Evolutionary conservation across 257 asterid species (phyloP).

Genomic region (Coffea canephora): DNA sequence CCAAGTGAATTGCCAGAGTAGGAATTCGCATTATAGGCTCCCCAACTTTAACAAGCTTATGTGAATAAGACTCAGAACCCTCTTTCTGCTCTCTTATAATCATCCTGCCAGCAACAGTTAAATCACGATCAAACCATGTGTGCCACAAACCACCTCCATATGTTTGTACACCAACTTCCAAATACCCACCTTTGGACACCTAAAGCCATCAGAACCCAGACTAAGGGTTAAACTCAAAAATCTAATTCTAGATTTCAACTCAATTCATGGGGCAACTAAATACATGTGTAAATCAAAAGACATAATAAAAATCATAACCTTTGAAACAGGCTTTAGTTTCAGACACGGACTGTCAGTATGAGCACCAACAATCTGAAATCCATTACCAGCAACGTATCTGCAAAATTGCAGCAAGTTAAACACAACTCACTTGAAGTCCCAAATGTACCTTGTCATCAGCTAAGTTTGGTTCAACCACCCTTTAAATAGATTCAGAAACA

Average conservation of each 20-base stretch:
- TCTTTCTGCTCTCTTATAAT: constrained; percentile 58
- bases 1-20: constrained; percentile 92
- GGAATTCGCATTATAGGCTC: constrained; percentile 97
- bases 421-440: neutral
- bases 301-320: constrained; percentile 39
- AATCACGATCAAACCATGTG: constrained; percentile 98
- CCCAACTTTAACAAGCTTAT: constrained; percentile 66
- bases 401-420: constrained; percentile 8
- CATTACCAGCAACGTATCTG: constrained; percentile 87
- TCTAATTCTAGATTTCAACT: too few relatives aligned
- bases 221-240: neutral
- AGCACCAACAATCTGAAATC: constrained; percentile 84
- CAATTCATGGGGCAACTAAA: neutral
- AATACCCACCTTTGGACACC: constrained; percentile 85
- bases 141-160: constrained; percentile 99
- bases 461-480: neutral
- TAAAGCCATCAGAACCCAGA: constrained; percentile 23
- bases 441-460: neutral
- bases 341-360: constrained; percentile 96
- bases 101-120: constrained; percentile 86
- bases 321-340: constrained; percentile 76
- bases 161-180: constrained; percentile 93
- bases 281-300: neutral
- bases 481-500: neutral
- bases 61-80: constrained; percentile 58